phyloP scores from a whole-genome alignment of 2,329 filamentous ascomycete species.

The Pyricularia sp. region DNA sequence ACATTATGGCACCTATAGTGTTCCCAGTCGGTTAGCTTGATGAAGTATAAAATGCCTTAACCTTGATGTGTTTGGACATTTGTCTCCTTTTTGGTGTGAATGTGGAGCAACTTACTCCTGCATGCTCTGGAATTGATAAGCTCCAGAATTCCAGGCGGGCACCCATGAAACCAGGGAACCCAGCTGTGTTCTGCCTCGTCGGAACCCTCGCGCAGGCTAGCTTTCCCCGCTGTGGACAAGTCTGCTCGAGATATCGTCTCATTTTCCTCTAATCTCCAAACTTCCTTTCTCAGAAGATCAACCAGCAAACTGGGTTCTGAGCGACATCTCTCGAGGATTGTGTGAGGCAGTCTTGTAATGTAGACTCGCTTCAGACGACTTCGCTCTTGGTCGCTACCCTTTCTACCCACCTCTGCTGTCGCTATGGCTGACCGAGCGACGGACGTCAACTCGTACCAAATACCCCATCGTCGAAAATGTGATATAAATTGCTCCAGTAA shows the following conservation, averaged over 20 bases:
- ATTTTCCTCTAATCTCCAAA: conserved; percentile 55
- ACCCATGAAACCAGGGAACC: conserved; percentile 55
- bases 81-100: neutral
- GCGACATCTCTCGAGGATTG: conserved; percentile 68
- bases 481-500: conserved; percentile 44
- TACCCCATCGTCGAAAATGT: conserved; percentile 66
- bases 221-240: neutral
- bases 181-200: conserved; percentile 28
- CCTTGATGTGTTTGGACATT: neutral
- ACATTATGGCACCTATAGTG: conserved; percentile 61
- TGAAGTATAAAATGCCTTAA: neutral
- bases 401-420: neutral
- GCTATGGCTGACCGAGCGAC: neutral
- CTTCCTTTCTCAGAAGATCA: conserved; percentile 64
- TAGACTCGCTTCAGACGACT: conserved; percentile 23
- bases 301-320: conserved; percentile 62
- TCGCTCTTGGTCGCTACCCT: neutral
- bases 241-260: conserved; percentile 8
- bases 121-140: conserved; percentile 69
- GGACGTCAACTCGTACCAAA: conserved; percentile 43
- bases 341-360: conserved; percentile 55
- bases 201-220: neutral
- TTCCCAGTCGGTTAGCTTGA: neutral
- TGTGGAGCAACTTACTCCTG: conserved; percentile 41
- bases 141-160: conserved; percentile 67